Evolutionary conservation across 352 stramenopile genomes (phyloP), one percentile per base, ranked within the genome.

Genomic region (Phytophthora hibernalis): DNA sequence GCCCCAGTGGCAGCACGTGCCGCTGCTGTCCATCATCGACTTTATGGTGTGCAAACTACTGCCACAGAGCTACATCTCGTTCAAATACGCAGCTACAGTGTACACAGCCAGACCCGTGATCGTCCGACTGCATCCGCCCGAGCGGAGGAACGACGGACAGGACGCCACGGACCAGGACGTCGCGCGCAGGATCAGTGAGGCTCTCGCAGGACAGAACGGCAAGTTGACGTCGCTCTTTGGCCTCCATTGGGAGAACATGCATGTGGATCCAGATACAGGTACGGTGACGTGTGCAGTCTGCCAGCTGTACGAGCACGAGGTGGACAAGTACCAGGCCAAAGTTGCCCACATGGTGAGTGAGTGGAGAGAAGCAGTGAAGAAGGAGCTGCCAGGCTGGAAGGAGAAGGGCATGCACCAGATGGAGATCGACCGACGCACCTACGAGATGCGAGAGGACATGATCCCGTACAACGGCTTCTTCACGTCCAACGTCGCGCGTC

Each of bases 191-290:
- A 78, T 80, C 37, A 71, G 57, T 53, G 44, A 54, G 4, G 69
- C 61, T 4, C 37, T 80, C 10, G 57, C 49, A 3, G 58, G 43
- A 15, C 65, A 71, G 54, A 74, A 77, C 30, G 69, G 65, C 10
- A 80, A 77, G 26, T 24, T 83, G 26, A 77, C 78, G 49, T 84
- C 75, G 3, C 65, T 87, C 11, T 87, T 87, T 68, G 78, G 78
- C n/a, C 70, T 87, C n/a, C 78, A 87, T 52, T 87, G 78, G 78
- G 78, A 87, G 57, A 87, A 84, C 18, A 87, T 87, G 78, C 52
- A 68, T 22, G 61, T 83, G 42, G 60, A 79, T 24, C 15, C 63
- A 18, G n/a, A 49, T 5, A 76, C 73, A 3, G 72, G 74, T 16
- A 65, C 68, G 50, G 65, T 84, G 16, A 57, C 40, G 1, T 84